Percentiles rank a stretch among this genome's conserved stretches.
phyloP scores from a whole-genome alignment of 2,329 filamentous ascomycete genomes.

The Aspergillus eucalypticola region DNA sequence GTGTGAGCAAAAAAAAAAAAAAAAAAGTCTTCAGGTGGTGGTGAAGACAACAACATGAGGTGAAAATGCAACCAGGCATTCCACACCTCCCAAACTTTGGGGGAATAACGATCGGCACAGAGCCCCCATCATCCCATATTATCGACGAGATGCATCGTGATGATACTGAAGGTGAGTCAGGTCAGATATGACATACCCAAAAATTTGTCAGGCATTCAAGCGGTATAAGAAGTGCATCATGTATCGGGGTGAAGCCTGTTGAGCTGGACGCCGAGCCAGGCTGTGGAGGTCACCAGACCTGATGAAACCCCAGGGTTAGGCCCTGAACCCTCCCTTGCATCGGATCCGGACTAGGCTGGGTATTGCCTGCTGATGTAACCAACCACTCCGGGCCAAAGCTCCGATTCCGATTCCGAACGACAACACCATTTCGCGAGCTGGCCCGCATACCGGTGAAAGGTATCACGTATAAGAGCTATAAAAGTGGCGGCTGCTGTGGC shows the following conservation, averaged over 20 bases:
- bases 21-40: constrained; percentile 1
- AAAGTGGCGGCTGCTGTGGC: neutral
- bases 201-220: constrained; percentile 25
- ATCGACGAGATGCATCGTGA: constrained; percentile 13
- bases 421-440: neutral
- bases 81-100: neutral
- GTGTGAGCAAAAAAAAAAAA: constrained; percentile 12
- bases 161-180: constrained; percentile 17
- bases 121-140: constrained; percentile 2
- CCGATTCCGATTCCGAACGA: neutral
- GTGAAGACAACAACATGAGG: neutral
- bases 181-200: constrained; percentile 27
- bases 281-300: constrained; percentile 24
- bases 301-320: constrained; percentile 27
- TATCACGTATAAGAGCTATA: neutral
- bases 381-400: neutral
- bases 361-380: constrained; percentile 20
- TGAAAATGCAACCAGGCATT: constrained; percentile 1
- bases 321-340: constrained; percentile 33
- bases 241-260: constrained; percentile 9
- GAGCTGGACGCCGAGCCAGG: constrained; percentile 15
- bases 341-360: constrained; percentile 25
- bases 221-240: constrained; percentile 14
- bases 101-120: neutral
- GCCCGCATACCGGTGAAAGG: neutral